Evolutionary conservation across 1,139 yeast species (phyloP).

Genomic region (Pichia sorboxylosa): DNA sequence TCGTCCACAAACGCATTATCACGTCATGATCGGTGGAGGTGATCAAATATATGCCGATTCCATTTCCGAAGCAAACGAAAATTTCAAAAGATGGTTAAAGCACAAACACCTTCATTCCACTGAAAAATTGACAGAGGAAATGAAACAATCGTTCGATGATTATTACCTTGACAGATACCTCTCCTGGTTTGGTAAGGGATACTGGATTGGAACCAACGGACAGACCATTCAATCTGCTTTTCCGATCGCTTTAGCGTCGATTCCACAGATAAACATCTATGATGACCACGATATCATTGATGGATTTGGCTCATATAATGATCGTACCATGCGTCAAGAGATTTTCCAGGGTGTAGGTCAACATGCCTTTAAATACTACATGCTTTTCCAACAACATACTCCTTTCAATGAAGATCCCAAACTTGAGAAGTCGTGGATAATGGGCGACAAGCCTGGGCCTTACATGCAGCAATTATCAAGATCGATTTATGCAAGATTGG

Average conservation of each 20-base stretch:
- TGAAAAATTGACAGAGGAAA: constrained; percentile 33
- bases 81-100: constrained; percentile 52
- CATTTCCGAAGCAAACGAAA: constrained; percentile 47
- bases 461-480: constrained; percentile 54
- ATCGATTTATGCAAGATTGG: constrained; percentile 61
- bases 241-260: constrained; percentile 67
- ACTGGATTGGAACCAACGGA: constrained; percentile 62
- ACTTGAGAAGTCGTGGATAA: constrained; percentile 47
- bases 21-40: constrained; percentile 96
- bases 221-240: constrained; percentile 53
- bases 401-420: constrained; percentile 33
- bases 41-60: constrained; percentile 90
- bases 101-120: constrained; percentile 33
- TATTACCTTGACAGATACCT: constrained; percentile 67
- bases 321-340: constrained; percentile 58
- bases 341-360: constrained; percentile 64
- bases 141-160: constrained; percentile 42
- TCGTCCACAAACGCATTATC: constrained; percentile 45
- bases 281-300: constrained; percentile 94
- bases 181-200: constrained; percentile 84
- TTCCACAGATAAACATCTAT: constrained; percentile 74
- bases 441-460: constrained; percentile 44
- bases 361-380: constrained; percentile 72
- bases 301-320: constrained; percentile 84
- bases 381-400: constrained; percentile 84